Evolutionary conservation across 306 rosid genomes (phyloP).

Genomic region (Begonia peltatifolia): DNA sequence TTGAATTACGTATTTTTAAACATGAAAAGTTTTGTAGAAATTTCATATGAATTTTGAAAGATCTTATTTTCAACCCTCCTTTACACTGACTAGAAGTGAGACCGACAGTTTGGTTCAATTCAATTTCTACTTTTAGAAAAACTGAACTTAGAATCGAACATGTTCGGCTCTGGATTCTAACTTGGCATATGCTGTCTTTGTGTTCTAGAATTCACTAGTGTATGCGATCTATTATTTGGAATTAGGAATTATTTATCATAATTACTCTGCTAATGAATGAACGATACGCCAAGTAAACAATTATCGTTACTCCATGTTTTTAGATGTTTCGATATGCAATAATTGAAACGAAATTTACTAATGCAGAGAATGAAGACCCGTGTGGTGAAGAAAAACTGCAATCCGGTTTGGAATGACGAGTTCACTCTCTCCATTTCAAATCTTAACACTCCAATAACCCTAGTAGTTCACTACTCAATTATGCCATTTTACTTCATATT

Average conservation of each 20-base stretch:
- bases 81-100: too few species aligned
- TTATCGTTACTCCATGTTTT: background rate
- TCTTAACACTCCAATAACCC: slow-evolving; percentile 27
- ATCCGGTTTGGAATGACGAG: slow-evolving; percentile 84
- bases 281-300: background rate
- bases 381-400: slow-evolving; percentile 34
- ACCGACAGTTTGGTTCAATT: too few species aligned
- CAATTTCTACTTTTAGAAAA: too few species aligned
- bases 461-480: slow-evolving; percentile 23
- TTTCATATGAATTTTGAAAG: too few species aligned
- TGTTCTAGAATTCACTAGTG: too few species aligned
- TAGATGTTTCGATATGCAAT: background rate
- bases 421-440: slow-evolving; percentile 47
- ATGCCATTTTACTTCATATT: background rate
- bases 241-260: background rate
- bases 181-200: too few species aligned
- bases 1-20: too few species aligned
- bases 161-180: too few species aligned
- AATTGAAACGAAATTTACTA: background rate
- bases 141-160: too few species aligned
- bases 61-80: too few species aligned
- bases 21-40: too few species aligned
- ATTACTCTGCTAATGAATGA: background rate
- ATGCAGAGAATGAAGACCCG: slow-evolving; percentile 52
- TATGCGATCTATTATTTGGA: background rate